Conservation (phyloP, 1,284 basidiomycete species). For the Trichosporon sp. region DNA sequence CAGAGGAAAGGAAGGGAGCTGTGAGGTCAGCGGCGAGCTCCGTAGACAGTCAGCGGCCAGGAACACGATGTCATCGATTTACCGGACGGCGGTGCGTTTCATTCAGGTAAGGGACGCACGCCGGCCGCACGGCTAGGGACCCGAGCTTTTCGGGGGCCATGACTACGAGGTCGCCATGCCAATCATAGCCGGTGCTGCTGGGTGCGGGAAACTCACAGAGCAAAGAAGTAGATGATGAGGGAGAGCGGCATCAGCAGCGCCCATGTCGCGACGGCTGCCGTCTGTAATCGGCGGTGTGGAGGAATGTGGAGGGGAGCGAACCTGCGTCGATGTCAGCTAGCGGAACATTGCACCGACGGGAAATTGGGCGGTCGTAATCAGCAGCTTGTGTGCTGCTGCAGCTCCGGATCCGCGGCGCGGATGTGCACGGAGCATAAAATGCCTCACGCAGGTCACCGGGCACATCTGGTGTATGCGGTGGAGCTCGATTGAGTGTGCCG, state of each 20-base stretch:
- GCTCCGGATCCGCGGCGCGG: background rate
- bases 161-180: background rate
- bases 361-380: background rate
- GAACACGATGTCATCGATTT: background rate
- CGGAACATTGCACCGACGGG: background rate
- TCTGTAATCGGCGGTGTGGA: slow-evolving; percentile 66
- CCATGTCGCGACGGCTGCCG: slow-evolving; percentile 80
- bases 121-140: background rate
- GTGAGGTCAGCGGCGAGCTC: slow-evolving; percentile 8
- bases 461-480: no score
- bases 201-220: slow-evolving; percentile 61
- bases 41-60: background rate
- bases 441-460: background rate
- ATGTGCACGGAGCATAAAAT: background rate
- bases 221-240: slow-evolving; percentile 65
- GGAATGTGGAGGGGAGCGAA: slow-evolving; percentile 50
- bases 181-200: background rate
- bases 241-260: slow-evolving; percentile 70
- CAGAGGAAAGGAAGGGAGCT: slow-evolving; percentile 86
- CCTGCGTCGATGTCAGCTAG: slow-evolving; percentile 25
- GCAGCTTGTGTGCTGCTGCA: background rate
- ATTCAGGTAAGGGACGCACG: background rate
- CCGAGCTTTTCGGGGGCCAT: background rate
- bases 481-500: background rate
- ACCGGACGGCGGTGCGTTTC: background rate